Percentiles rank a stretch among this genome's conserved stretches.
Evolutionary conservation across 1,139 yeast species (phyloP).

Genomic region (Saccharomyces hybrid): DNA sequence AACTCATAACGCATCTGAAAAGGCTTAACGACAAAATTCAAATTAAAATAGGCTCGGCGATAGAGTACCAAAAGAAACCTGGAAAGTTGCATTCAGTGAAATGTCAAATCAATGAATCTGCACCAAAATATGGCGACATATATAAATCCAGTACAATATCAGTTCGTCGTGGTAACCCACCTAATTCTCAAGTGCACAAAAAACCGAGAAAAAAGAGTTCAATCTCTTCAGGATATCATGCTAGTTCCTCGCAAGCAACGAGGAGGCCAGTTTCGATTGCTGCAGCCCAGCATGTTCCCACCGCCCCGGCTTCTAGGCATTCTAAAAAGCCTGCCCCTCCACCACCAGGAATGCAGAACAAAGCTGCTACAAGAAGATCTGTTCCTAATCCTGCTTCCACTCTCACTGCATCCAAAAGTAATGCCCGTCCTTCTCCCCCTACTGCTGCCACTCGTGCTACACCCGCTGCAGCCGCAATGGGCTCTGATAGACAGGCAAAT

Average conservation of each 20-base stretch:
- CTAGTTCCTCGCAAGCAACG: conserved; percentile 1
- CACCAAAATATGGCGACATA: conserved; percentile 58
- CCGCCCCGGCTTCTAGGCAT: conserved; percentile 2
- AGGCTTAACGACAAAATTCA: conserved; percentile 50
- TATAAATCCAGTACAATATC: conserved; percentile 88
- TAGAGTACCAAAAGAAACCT: conserved; percentile 85
- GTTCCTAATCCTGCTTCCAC: background rate
- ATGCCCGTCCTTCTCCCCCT: conserved; percentile 5
- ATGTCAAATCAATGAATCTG: conserved; percentile 50
- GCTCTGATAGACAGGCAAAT: conserved; percentile 17
- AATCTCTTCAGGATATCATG: background rate
- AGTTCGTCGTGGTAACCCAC: conserved; percentile 77
- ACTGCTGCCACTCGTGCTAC: conserved; percentile 15
- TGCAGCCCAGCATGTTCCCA: background rate
- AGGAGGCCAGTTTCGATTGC: conserved; percentile 2
- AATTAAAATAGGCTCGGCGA: conserved; percentile 63
- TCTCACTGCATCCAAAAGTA: conserved; percentile 15
- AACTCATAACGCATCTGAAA: conserved; percentile 69
- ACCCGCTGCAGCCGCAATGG: conserved; percentile 30
- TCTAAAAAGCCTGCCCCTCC: conserved; percentile 33
- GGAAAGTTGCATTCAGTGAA: conserved; percentile 75
- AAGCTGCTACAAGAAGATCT: background rate
- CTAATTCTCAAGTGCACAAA: conserved; percentile 59
- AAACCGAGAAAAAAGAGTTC: conserved; percentile 43
- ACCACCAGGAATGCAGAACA: conserved; percentile 19